Base-by-base conservation (phyloP, 805 yeast species). In the Wilhelminamyces savonicus region DNA sequence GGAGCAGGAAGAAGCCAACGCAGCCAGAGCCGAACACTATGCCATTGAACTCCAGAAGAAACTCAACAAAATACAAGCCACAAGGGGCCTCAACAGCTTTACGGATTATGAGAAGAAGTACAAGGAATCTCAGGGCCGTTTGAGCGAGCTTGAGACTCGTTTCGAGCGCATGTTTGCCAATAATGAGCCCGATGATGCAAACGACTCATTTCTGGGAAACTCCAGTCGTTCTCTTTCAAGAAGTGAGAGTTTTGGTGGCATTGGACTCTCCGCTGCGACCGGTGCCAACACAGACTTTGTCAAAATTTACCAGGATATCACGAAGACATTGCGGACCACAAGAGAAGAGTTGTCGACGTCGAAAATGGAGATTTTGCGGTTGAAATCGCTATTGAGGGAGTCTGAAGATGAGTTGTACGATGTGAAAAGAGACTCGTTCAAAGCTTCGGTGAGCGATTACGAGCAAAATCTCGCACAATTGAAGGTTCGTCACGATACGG, bases 401-500 rank as follows among this genome's bases (percentile, higher is more conserved):
- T 54, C 67, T 13, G 67, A 63, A 36, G 70, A 63, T 21, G 69
- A 65, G 30, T 46, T 62, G n/a, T 60, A 62, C 41, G 56, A 56
- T 23, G 52, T 52, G 13, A 59, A 66, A 40, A 48, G 75, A 56
- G 43, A 69, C 49, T 44, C 55, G 51, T 38, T 65, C 55, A 35
- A 63, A 60, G 41, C 56, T 7, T 48, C 61, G 3, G 48, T 52
- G n/a, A 50, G 48, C 15, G 59, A 50, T 29, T 58, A 52, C 38
- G 65, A 56, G 42, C 41, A 64, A 40, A 58, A 60, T 28, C 34
- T 65, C 20, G 67, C 70, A 3, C 73, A 74, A 35, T 47, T 79
- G 26, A 74, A 71, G 38, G 65, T 78, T 13, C 76, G 72, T 32
- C 53, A 82, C 15, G 77, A 78, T 26, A 69, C 78, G 2, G 54